Base-by-base conservation (phyloP, 1,284 basidiomycete species). In the Phellopilus nigrolimitatus region DNA sequence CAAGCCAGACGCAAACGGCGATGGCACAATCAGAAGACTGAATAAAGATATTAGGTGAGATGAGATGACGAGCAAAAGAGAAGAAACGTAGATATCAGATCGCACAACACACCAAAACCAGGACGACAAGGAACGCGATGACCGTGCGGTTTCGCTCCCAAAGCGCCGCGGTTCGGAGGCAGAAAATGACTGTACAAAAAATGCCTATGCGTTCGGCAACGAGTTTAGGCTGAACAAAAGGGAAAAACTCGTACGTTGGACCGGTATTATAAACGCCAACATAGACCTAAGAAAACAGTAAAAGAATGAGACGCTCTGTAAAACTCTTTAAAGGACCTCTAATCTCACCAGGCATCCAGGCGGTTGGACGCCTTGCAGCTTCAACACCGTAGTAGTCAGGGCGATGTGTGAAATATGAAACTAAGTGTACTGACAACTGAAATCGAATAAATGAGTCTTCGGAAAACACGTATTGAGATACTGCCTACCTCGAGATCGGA, bases 291-390 rank as follows among this genome's bases (percentile, higher is more conserved):
- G 10, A 10, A 42, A 15, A 47, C 45, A 47, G 30, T 40, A 27
- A 30, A 8, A 15, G 21, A 27, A 12, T 41, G 21, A 41, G 12
- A 15, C 19, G 8, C 15, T 9, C 28, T 22, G 19, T 33, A 40
- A n/a, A n/a, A 6, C 9, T 13, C 25, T 3, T 2, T 8, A 3
- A 42, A 37, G 19, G n/a, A n/a, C n/a, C n/a, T n/a, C n/a, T n/a
- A n/a, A n/a, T n/a, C n/a, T n/a, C 36, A 53, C 51, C 51, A 53
- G 51, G 25, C 45, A 17, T 53, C 45, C 30, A 53, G 17, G 27
- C 38, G 28, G n/a, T 47, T 27, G 3, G 45, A 40, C 1, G 24
- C 9, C 36, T 28, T 17, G 38, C 51, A 53, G 21, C 51, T 51
- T 6, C 4, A 0, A 42, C n/a, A n/a, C n/a, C n/a, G n/a, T n/a